phyloP scores from a whole-genome alignment of 1,139 yeast genomes.

The Taphrina flavorubra region DNA sequence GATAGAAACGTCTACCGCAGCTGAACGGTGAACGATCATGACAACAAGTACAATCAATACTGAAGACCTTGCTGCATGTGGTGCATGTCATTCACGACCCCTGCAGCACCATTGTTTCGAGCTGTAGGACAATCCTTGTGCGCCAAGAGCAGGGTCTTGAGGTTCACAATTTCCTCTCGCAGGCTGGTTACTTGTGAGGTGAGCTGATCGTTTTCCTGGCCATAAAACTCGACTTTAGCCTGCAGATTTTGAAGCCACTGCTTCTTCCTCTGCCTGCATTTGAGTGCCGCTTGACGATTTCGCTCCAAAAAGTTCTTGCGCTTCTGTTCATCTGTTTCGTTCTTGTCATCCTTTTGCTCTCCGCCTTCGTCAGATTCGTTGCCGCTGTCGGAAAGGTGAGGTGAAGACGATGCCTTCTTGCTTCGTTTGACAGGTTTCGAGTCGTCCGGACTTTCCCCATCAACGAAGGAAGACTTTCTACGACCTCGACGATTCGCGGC shows the following conservation, averaged over 20 bases:
- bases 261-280: conserved; percentile 93
- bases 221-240: conserved; percentile 70
- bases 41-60: conserved; percentile 1
- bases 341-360: conserved; percentile 43
- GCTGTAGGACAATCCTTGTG: conserved; percentile 52
- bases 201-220: conserved; percentile 72
- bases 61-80: conserved; percentile 31
- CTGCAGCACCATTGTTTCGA: conserved; percentile 15
- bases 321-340: conserved; percentile 65
- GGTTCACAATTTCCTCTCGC: conserved; percentile 63
- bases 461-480: conserved; percentile 18
- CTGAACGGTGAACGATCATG: too few relatives aligned
- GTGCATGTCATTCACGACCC: conserved; percentile 7
- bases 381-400: conserved; percentile 33
- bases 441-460: conserved; percentile 25
- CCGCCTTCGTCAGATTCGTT: conserved; percentile 36
- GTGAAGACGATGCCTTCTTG: conserved; percentile 13
- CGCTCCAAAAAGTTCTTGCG: conserved; percentile 84
- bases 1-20: too few relatives aligned
- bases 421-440: conserved; percentile 19
- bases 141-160: conserved; percentile 55
- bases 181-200: conserved; percentile 64
- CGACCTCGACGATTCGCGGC: conserved; percentile 26
- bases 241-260: conserved; percentile 85
- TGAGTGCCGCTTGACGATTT: conserved; percentile 86